phyloP scores from a whole-genome alignment of 768 basidiomycete species.

The Lactarius pseudohatsudake region DNA sequence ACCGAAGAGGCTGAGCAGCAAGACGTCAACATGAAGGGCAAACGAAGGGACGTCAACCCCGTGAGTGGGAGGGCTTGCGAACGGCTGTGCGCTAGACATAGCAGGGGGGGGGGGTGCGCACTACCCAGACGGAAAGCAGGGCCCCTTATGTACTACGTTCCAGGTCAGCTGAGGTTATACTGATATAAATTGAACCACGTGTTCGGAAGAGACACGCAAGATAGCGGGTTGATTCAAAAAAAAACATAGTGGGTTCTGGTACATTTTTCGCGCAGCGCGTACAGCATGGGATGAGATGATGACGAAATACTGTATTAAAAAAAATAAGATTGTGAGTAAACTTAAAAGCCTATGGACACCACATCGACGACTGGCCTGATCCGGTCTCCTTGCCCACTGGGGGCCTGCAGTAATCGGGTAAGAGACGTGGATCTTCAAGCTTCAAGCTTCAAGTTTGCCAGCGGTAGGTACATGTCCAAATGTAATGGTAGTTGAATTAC shows the following conservation, averaged over 20 bases:
- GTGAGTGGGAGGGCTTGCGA: not conserved
- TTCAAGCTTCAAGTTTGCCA: too few species aligned
- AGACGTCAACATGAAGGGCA: slow-evolving; percentile 23
- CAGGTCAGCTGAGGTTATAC: not conserved
- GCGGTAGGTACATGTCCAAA: not conserved
- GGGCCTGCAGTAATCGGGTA: not conserved
- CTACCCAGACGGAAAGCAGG: not conserved
- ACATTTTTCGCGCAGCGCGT: not conserved
- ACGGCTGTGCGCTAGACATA: slow-evolving; percentile 3
- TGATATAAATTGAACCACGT: not conserved
- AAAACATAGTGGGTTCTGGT: too few species aligned
- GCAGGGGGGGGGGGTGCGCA: not conserved
- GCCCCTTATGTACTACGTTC: too few species aligned
- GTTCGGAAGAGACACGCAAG: not conserved
- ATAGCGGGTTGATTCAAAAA: not conserved
- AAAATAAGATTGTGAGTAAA: too few species aligned
- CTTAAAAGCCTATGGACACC: not conserved
- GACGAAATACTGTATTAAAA: too few species aligned
- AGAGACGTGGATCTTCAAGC: too few species aligned
- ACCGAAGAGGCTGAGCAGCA: slow-evolving; percentile 19
- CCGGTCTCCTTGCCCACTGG: not conserved
- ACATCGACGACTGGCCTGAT: not conserved
- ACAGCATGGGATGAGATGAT: too few species aligned
- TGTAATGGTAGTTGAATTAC: too few species aligned
- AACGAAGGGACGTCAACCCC: slow-evolving; percentile 2